These are phyloP conservation scores for Thecaphora frezii DNA, from an alignment of 1,284 basidiomycete genomes.

Conservation along the genomic window DNA sequence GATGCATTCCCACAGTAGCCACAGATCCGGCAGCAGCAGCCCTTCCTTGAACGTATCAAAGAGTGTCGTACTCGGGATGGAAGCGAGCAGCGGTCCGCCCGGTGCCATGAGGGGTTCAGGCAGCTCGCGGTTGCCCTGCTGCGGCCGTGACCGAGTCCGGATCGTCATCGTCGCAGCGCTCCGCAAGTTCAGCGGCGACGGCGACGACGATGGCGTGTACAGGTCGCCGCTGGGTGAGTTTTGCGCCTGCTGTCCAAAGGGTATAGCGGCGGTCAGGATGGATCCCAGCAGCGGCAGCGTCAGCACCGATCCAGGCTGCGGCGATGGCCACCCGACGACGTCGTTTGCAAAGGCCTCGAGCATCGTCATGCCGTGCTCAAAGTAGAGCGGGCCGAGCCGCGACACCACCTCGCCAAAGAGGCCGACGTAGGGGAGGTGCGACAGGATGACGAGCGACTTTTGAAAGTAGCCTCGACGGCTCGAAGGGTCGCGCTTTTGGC, in stretches of 20 bases:
- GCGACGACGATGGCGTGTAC: constrained; percentile 7
- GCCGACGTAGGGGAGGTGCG: constrained; percentile 79
- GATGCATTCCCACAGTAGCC: constrained; percentile 74
- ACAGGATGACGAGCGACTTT: constrained; percentile 83
- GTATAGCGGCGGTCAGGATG: constrained; percentile 41
- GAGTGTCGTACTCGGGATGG: constrained; percentile 67
- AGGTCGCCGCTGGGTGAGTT: constrained; percentile 31
- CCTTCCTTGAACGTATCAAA: constrained; percentile 46
- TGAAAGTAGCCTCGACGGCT: constrained; percentile 56
- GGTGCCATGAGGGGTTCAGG: constrained; percentile 28
- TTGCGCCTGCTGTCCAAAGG: constrained; percentile 49
- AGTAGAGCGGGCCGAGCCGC: constrained; percentile 66
- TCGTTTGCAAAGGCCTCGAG: constrained; percentile 50
- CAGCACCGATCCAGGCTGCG: constrained; percentile 44
- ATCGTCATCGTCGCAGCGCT: constrained; percentile 26
- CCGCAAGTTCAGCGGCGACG: constrained; percentile 9
- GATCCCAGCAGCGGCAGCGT: constrained; percentile 44
- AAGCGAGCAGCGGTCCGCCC: constrained; percentile 65
- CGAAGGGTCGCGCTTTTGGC: constrained; percentile 49
- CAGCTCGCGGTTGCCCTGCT: constrained; percentile 12
- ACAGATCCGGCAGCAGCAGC: constrained; percentile 68
- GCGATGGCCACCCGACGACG: constrained; percentile 45
- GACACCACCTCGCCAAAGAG: constrained; percentile 73
- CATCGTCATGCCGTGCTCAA: constrained; percentile 52
- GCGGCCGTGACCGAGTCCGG: constrained; percentile 8